phyloP scores from a whole-genome alignment of 192 early-diverging fungal species.

The Entrophospora sp. region DNA sequence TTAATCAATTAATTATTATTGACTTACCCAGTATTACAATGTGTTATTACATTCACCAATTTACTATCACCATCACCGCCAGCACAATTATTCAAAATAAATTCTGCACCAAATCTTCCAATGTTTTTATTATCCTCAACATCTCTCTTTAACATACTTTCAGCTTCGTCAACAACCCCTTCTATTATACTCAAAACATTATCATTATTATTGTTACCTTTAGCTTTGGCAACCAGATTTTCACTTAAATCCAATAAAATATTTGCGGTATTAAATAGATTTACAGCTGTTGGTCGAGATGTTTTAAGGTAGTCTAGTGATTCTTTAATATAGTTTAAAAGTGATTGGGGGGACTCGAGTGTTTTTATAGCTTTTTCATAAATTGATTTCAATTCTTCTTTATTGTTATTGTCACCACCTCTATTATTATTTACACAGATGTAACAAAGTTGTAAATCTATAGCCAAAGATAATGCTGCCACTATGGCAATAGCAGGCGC shows the following conservation, averaged over 20 bases:
- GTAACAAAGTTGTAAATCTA: conserved; percentile 46
- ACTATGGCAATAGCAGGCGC: conserved; percentile 97
- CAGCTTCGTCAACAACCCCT: conserved; percentile 63
- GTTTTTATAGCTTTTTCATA: conserved; percentile 20
- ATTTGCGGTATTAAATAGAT: conserved; percentile 91
- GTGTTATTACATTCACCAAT: conserved; percentile 74
- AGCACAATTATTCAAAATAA: conserved; percentile 49
- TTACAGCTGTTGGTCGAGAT: conserved; percentile 93
- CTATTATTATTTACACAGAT: conserved; percentile 13
- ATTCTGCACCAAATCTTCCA: conserved; percentile 71
- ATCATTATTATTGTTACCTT: conserved; percentile 20
- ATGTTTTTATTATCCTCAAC: conserved; percentile 82
- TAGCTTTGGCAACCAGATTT: conserved; percentile 26
- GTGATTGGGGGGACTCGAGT: not conserved
- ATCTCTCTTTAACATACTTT: conserved; percentile 80
- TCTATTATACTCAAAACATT: conserved; percentile 47
- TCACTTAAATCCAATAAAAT: conserved; percentile 40
- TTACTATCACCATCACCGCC: conserved; percentile 22
- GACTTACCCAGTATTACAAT: conserved; percentile 98
- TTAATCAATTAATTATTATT: too few species aligned
- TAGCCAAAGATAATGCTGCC: conserved; percentile 80
- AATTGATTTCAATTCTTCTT: too few species aligned
- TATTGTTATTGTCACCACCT: too few species aligned
- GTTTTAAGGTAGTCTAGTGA: conserved; percentile 75
- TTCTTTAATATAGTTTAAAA: conserved; percentile 36